These are phyloP conservation scores for Bondarzewia mesenterica DNA, from an alignment of 1,284 basidiomycete species.

Conservation along the genomic window DNA sequence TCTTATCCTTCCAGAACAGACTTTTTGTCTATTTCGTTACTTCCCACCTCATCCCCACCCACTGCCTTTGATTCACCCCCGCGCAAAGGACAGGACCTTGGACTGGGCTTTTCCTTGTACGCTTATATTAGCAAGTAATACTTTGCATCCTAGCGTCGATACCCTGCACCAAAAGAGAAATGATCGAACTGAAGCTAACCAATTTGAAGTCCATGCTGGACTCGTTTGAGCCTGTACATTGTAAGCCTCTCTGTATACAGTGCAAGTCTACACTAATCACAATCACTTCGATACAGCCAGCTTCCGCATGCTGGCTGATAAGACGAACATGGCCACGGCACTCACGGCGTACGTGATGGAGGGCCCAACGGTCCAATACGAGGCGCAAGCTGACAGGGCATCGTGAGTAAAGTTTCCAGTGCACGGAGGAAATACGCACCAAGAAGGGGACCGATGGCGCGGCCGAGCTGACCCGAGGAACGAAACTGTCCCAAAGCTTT, in stretches of 20 bases:
- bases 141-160: neutral
- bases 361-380: slow-evolving; percentile 86
- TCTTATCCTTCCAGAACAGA: neutral
- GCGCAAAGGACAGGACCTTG: too few relatives aligned
- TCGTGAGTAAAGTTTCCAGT: slow-evolving; percentile 6
- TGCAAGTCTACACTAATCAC: neutral
- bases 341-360: slow-evolving; percentile 64
- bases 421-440: slow-evolving; percentile 31
- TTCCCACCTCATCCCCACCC: neutral
- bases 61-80: neutral
- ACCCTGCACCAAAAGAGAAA: neutral
- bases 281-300: slow-evolving; percentile 21
- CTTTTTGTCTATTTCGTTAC: neutral
- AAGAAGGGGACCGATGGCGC: slow-evolving; percentile 81
- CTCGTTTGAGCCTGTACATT: too few relatives aligned
- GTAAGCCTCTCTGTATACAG: too few relatives aligned
- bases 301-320: slow-evolving; percentile 45
- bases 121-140: neutral
- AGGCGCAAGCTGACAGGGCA: slow-evolving; percentile 53
- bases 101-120: neutral
- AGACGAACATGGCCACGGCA: slow-evolving; percentile 54
- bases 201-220: too few relatives aligned
- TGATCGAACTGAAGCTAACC: too few relatives aligned
- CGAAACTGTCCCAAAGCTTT: slow-evolving; percentile 79
- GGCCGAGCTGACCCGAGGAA: slow-evolving; percentile 82